Base-by-base conservation (phyloP, 1,284 basidiomycete genomes). In the Naganishia sp. region DNA sequence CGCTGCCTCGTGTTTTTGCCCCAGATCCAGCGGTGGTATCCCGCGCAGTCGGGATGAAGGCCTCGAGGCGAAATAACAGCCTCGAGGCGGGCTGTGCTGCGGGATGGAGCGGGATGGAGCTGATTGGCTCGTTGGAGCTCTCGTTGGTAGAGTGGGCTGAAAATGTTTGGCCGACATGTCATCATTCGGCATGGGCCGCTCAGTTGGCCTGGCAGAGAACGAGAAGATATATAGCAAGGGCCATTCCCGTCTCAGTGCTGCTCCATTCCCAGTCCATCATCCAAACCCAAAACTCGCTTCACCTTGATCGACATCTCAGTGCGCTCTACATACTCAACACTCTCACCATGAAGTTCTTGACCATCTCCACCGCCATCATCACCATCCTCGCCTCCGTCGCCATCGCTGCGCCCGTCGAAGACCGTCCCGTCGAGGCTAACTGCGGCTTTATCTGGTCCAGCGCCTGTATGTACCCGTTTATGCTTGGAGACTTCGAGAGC, bases 341-440 rank as follows among this genome's bases (percentile, higher is more conserved):
- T 17, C 31, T 17, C 51, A n/a, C 28, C 32, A 54, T 54, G 52
- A 54, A 54, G 52, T 21, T 54, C 35, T n/a, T 21, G 35, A 13
- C 52, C 52, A 42, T 54, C 32, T n/a, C n/a, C 32, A 54, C 52
- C 49, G 23, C 49, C 49, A 15, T 50, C 23, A 21, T 50, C 32
- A n/a, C 32, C 31, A 6, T 54, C 35, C 28, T 41, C 32, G 31
- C 39, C 18, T n/a, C 32, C 31, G 5, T 23, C 31, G 18, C 52
- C 35, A 6, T 31, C 10, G 52, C 52, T 17, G 32, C 52, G 6
- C 31, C 52, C 31, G 4, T 39, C 6, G 28, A 49, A 21, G 47
- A 21, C 11, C 11, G 47, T 13, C 11, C 50, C 10, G 52, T 41
- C 6, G n/a, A 54, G n/a, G 52, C 31, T 10, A 13, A 54, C 17